Evolutionary conservation across 2,329 filamentous ascomycete genomes (phyloP), one percentile per base, ranked within the genome.

Genomic region (Aspergillus unguis): DNA sequence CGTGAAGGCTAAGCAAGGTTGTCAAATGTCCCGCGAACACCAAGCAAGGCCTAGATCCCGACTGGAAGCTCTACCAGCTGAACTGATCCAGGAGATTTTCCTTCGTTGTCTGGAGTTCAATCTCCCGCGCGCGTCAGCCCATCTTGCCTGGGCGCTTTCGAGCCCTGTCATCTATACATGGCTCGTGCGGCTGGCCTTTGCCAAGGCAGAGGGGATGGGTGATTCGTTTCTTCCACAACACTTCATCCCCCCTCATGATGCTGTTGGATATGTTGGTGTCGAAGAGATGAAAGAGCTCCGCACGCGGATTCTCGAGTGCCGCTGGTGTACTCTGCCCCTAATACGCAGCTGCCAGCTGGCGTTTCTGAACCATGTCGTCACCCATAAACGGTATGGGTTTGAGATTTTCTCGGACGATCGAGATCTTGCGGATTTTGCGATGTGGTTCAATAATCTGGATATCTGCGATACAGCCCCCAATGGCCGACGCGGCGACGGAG

Each of bases 31-130:
- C 44, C 35, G 40, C 25, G 42, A 40, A 10, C 51, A 29, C 46
- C 23, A 42, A 27, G 31, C 23, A 17, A 45, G 51, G 46, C 37
- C 41, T 17, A 53, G 46, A 46, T 53, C 51, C 41, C 46, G 35
- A 3, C 63, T 81, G 25, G 77, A 80, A 58, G 50, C 54, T 10
- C 67, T 81, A 1, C 78, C 78, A 0, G 59, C 69, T 10, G 78
- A 81, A 61, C 66, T 81, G 26, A 60, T 81, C 5, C 74, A 82
- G 55, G 68, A 70, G 41, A 80, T 82, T 47, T 81, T 81, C 60
- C 69, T 78, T n/a, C 60, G 71, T 29, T 71, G 72, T 25, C 65
- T 76, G n/a, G 77, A 80, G 58, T 59, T 79, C 56, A 75, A 77
- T 44, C 66, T 79, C 8, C 71, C 76, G 0, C 67, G 68, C 38